phyloP scores from a whole-genome alignment of 2,329 filamentous ascomycete species.

The Colletotrichum musae region DNA sequence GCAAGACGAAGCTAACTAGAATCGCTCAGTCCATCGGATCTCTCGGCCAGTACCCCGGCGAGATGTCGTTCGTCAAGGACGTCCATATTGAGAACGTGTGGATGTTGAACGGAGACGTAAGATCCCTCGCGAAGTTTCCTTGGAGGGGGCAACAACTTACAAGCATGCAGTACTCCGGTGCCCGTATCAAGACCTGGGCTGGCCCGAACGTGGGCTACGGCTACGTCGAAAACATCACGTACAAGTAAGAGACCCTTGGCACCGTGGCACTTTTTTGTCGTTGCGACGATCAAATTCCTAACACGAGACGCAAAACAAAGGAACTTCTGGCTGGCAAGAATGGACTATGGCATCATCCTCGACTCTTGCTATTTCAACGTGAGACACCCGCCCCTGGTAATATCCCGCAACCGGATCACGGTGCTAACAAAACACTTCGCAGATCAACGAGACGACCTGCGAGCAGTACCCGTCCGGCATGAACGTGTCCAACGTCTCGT shows the following conservation, averaged over 20 bases:
- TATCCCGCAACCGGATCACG: background rate
- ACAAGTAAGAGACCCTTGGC: slow-evolving; percentile 48
- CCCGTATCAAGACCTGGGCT: slow-evolving; percentile 74
- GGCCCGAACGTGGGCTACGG: slow-evolving; percentile 71
- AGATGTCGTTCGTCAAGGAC: slow-evolving; percentile 69
- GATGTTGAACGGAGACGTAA: slow-evolving; percentile 60
- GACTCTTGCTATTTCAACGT: slow-evolving; percentile 73
- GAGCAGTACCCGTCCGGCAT: slow-evolving; percentile 68
- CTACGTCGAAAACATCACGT: slow-evolving; percentile 74
- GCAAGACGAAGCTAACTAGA: slow-evolving; percentile 57
- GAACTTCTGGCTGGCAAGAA: slow-evolving; percentile 71
- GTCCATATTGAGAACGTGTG: slow-evolving; percentile 73
- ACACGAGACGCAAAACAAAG: slow-evolving; percentile 43
- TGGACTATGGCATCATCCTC: slow-evolving; percentile 70
- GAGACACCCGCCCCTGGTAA: background rate
- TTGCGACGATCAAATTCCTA: background rate
- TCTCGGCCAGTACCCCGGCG: slow-evolving; percentile 70
- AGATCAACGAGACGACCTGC: slow-evolving; percentile 62
- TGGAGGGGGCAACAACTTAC: no score
- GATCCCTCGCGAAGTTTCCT: background rate
- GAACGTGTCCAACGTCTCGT: slow-evolving; percentile 71
- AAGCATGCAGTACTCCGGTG: slow-evolving; percentile 63
- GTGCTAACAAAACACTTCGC: background rate
- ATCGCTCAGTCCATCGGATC: slow-evolving; percentile 65
- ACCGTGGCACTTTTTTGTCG: no score